Conservation (phyloP, 352 stramenopile genomes). For the Peronosclerospora sorghi region DNA sequence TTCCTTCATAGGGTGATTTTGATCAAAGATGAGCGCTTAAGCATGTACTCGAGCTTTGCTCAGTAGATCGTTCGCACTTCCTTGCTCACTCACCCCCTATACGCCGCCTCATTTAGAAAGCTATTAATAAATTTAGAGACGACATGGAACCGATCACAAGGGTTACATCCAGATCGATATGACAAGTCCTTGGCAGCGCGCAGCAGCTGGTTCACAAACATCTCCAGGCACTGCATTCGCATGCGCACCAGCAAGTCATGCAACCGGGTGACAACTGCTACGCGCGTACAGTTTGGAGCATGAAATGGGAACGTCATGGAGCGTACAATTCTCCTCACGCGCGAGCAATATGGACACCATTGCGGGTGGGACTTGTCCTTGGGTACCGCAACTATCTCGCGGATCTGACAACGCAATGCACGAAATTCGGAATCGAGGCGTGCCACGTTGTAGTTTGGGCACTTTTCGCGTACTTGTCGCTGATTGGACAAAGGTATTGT, state of each 20-base stretch:
- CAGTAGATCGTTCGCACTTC: too few species aligned
- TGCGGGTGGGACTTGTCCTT: neutral
- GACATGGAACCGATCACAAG: constrained; percentile 34
- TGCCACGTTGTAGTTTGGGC: constrained; percentile 34
- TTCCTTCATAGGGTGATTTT: too few species aligned
- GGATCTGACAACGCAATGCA: constrained; percentile 27
- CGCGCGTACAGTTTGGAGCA: constrained; percentile 10
- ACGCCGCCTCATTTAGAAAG: constrained; percentile 23
- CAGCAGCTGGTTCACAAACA: constrained; percentile 40
- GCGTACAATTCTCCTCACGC: constrained; percentile 27
- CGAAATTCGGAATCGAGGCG: constrained; percentile 53
- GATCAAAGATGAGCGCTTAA: too few species aligned
- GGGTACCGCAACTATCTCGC: constrained; percentile 9
- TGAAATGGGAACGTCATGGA: constrained; percentile 38
- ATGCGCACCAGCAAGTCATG: constrained; percentile 12
- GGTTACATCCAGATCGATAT: constrained; percentile 29
- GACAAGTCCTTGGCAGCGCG: constrained; percentile 33
- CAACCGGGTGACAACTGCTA: constrained; percentile 14
- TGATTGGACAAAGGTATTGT: neutral
- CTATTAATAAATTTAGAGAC: constrained; percentile 39
- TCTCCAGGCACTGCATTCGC: constrained; percentile 22
- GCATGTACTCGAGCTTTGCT: too few species aligned
- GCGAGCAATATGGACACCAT: constrained; percentile 49
- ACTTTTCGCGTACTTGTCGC: constrained; percentile 9
- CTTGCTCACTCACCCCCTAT: neutral